These are phyloP conservation scores for Saturnispora ahearnii DNA, from an alignment of 805 yeast species.

Conservation along the genomic window DNA sequence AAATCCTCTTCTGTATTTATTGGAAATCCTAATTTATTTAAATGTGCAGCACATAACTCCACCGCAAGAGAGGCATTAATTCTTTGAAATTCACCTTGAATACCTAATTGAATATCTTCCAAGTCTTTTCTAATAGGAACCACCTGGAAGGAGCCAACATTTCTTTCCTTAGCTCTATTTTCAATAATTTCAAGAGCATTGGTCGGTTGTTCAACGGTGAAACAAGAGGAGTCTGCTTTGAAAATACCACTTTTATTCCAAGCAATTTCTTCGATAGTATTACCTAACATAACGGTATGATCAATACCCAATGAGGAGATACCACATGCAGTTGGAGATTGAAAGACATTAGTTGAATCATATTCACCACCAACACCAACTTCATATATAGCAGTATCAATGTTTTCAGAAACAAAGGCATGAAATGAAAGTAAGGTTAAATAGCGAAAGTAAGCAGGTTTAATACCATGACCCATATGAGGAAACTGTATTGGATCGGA, in stretches of 20 bases:
- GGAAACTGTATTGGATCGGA: slow-evolving; percentile 58
- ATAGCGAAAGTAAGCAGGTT: slow-evolving; percentile 90
- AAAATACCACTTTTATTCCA: slow-evolving; percentile 96
- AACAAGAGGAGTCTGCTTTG: slow-evolving; percentile 59
- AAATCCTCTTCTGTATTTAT: slow-evolving; percentile 18
- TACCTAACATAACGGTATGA: slow-evolving; percentile 79
- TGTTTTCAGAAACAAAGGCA: slow-evolving; percentile 76
- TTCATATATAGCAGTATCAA: slow-evolving; percentile 91
- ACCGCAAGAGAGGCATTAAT: slow-evolving; percentile 85
- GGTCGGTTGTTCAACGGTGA: slow-evolving; percentile 48
- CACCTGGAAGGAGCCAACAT: slow-evolving; percentile 38
- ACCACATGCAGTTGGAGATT: slow-evolving; percentile 75
- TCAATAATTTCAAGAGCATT: slow-evolving; percentile 47
- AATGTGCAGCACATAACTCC: slow-evolving; percentile 54
- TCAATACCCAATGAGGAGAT: slow-evolving; percentile 85
- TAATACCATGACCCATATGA: slow-evolving; percentile 59
- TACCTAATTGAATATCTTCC: slow-evolving; percentile 47
- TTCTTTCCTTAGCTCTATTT: slow-evolving; percentile 61
- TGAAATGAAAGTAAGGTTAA: slow-evolving; percentile 87
- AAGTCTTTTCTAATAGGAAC: slow-evolving; percentile 39
- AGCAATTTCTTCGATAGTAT: slow-evolving; percentile 80
- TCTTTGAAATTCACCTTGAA: slow-evolving; percentile 77
- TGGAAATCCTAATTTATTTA: slow-evolving; percentile 39
- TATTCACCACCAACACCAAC: slow-evolving; percentile 98
- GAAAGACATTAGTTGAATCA: slow-evolving; percentile 89